Conservation (phyloP, 805 yeast genomes). For the Cyberlindnera euphorbiae region DNA sequence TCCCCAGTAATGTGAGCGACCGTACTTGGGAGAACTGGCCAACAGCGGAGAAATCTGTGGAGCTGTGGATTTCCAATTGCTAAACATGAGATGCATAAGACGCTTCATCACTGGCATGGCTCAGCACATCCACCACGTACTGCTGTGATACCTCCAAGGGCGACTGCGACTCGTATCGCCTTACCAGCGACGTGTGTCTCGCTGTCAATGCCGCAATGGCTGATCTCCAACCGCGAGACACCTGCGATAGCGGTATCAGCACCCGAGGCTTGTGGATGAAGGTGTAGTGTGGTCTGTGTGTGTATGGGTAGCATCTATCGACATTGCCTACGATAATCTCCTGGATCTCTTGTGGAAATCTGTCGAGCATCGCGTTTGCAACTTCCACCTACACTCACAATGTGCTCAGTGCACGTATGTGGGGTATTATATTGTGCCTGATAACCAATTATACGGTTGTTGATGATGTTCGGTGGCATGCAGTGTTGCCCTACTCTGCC, state of each 20-base stretch:
- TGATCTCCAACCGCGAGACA: slow-evolving; percentile 10
- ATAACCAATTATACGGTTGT: too few species aligned
- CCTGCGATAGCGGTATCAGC: slow-evolving; percentile 9
- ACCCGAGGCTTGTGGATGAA: slow-evolving; percentile 7
- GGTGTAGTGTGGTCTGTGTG: slow-evolving; percentile 10
- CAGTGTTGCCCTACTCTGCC: slow-evolving; percentile 3
- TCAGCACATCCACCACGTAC: too few species aligned
- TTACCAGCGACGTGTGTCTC: slow-evolving; percentile 10
- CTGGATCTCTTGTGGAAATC: slow-evolving; percentile 12
- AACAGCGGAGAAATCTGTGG: too few species aligned
- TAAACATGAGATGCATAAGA: too few species aligned
- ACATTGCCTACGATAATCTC: slow-evolving; percentile 2
- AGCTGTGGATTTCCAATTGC: slow-evolving; percentile 8
- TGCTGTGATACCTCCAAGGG: too few species aligned
- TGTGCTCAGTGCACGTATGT: too few species aligned
- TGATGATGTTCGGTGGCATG: too few species aligned
- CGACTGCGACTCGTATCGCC: too few species aligned
- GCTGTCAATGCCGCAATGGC: slow-evolving; percentile 6
- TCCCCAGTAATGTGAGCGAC: slow-evolving; percentile 18
- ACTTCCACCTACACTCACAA: too few species aligned
- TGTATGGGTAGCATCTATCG: slow-evolving; percentile 1
- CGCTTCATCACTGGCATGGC: too few species aligned
- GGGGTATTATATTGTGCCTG: too few species aligned
- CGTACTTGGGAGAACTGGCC: slow-evolving; percentile 5
- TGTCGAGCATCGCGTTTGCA: slow-evolving; percentile 7